Evolutionary conservation across 768 basidiomycete genomes (phyloP).

Genomic region (Sporobolomyces roseus): DNA sequence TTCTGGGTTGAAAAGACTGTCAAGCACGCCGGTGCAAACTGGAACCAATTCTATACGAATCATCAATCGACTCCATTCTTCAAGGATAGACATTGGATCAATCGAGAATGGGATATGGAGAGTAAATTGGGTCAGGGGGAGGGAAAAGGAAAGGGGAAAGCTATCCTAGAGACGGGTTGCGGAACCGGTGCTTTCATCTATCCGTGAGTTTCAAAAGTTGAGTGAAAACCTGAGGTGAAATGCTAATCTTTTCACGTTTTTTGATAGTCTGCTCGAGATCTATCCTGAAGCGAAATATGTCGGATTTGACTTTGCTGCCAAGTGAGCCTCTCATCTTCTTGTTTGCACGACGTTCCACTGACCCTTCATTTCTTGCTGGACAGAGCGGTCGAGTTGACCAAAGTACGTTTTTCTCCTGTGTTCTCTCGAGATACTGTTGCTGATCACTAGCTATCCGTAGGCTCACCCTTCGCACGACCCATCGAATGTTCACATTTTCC

Average conservation of each 20-base stretch:
- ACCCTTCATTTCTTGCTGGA: background rate
- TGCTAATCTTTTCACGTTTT: background rate
- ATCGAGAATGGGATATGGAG: slow-evolving; percentile 24
- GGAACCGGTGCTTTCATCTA: slow-evolving; percentile 40
- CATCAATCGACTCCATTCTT: slow-evolving; percentile 30
- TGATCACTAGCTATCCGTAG: background rate
- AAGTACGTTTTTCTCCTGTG: background rate
- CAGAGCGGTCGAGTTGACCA: slow-evolving; percentile 33
- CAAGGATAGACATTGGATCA: slow-evolving; percentile 40
- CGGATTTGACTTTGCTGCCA: slow-evolving; percentile 36
- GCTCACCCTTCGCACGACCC: slow-evolving; percentile 13
- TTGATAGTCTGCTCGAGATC: slow-evolving; percentile 27
- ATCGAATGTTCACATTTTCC: slow-evolving; percentile 25
- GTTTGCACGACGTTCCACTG: background rate
- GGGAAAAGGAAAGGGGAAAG: slow-evolving; percentile 30
- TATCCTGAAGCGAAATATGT: slow-evolving; percentile 21
- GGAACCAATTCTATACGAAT: slow-evolving; percentile 35
- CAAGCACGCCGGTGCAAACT: background rate
- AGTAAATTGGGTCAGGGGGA: background rate
- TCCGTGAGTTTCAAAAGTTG: slow-evolving; percentile 18
- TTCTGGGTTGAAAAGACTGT: slow-evolving; percentile 23
- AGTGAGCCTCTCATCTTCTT: background rate
- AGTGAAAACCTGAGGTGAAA: too few relatives aligned
- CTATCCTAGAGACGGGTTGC: slow-evolving; percentile 38
- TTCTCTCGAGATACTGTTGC: background rate